These are phyloP conservation scores for Ascochyta rabiei DNA, from an alignment of 2,329 filamentous ascomycete species.

Conservation along the genomic window DNA sequence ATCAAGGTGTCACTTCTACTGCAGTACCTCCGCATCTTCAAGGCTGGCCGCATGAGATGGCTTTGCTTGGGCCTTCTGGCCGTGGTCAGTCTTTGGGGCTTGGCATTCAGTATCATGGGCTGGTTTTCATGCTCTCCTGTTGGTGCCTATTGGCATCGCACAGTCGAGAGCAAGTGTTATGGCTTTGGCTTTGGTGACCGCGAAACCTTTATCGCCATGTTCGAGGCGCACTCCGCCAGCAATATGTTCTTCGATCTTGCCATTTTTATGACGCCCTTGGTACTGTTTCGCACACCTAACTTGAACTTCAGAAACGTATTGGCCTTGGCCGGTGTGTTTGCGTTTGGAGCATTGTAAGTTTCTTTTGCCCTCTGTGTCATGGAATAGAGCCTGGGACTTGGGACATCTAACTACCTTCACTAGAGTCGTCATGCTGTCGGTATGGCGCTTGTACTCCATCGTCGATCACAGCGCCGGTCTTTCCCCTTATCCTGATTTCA, in stretches of 20 bases:
- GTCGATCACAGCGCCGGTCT: slow-evolving; percentile 35
- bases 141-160: slow-evolving; percentile 31
- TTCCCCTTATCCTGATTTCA: slow-evolving; percentile 41
- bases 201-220: slow-evolving; percentile 31
- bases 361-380: not conserved
- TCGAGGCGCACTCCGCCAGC: slow-evolving; percentile 34
- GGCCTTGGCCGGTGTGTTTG: slow-evolving; percentile 41
- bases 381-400: too few relatives aligned
- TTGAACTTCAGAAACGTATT: slow-evolving; percentile 35
- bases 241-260: slow-evolving; percentile 47
- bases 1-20: slow-evolving; percentile 46
- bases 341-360: slow-evolving; percentile 42
- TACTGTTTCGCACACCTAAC: slow-evolving; percentile 36
- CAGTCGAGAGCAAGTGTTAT: slow-evolving; percentile 32
- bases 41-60: slow-evolving; percentile 36
- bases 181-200: slow-evolving; percentile 32
- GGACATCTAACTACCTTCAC: slow-evolving; percentile 13
- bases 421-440: slow-evolving; percentile 39
- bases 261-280: slow-evolving; percentile 39
- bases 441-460: slow-evolving; percentile 42
- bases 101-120: slow-evolving; percentile 34
- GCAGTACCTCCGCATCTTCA: slow-evolving; percentile 48
- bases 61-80: slow-evolving; percentile 31
- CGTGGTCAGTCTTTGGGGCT: slow-evolving; percentile 38
- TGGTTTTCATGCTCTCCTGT: slow-evolving; percentile 44